Base-by-base conservation (phyloP, 2,329 filamentous ascomycete genomes). In the Diaporthe helianthi region DNA sequence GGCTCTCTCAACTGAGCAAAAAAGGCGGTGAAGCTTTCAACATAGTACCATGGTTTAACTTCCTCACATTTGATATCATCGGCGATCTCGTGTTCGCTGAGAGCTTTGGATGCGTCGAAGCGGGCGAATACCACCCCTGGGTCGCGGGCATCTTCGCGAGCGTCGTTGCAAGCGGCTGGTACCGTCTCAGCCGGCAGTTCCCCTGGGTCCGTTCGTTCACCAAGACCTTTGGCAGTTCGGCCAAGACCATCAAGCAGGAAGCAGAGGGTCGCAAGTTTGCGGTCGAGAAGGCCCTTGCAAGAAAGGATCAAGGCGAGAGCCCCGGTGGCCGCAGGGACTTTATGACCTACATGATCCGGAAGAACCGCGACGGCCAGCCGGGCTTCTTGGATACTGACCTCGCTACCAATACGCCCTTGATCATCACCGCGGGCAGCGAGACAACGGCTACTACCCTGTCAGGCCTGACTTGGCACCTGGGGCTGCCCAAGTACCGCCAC, bases 401-500 rank as follows among this genome's bases (percentile, higher is more conserved):
- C 29, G 15, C 66, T 19, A 51, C 38, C 15, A 72, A 71, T 17
- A 51, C 55, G 19, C 66, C 64, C 3, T 29, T 72, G 8, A 51
- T 68, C 6, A 54, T 68, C 67, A 26, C 44, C 5, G 58, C 55
- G 3, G 67, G 67, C 49, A 64, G 46, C 36, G 67, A 68, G 46
- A 68, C 67, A 15, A 68, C 67, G 4, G 55, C 67, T 17, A 54
- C 55, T 24, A 33, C 58, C 8, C 15, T 68, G 10, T 65, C 76
- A 7, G 76, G 73, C 9, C 69, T 73, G 1, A 70, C 77, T 41
- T 79, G 74, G 69, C 75, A 78, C n/a, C 24, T 69, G 15, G 53
- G 63, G 36, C 73, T 78, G 41, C 66, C 70, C 33, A 72, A 71
- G 19, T 73, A 76, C 67, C 76, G 75, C 5, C 54, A 68, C 4